Evolutionary conservation across 2,329 filamentous ascomycete species (phyloP), one percentile per base, ranked within the genome.

Genomic region (Epichloe elymi): DNA sequence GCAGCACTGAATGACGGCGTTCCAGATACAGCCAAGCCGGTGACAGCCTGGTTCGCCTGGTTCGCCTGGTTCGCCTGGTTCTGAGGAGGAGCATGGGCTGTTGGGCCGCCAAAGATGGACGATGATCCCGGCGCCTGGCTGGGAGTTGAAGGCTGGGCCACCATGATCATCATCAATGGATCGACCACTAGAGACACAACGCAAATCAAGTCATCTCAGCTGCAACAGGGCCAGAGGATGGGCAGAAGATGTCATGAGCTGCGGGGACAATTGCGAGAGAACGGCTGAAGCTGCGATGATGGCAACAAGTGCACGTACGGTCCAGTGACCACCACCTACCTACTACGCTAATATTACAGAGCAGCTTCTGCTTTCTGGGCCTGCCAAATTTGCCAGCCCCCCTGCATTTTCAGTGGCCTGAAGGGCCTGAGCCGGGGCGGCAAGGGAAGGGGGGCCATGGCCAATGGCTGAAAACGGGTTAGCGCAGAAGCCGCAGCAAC

Each of bases 71-170:
- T 67, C 38, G 63, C 40, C 48, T 61, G 63, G 38, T 57, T 52
- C 55, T 56, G 55, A 52, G 56, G 58, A 52, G 55, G 50, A 54
- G 58, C 61, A 50, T 55, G 58, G 54, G 59, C 52, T 50, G 62
- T 59, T 45, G 67, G 64, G 53, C 67, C 67, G 51, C 74, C 74
- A 60, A 76, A 78, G 60, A 76, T 69, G 56, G 71, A 75, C 33
- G 53, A 38, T 58, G 53, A 38, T 58, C 63, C 63, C 55, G 64
- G 58, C 55, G 60, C 58, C 57, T 69, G 67, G 55, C 63, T 67
- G 57, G 74, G 72, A 56, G 69, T 69, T 19, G 74, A 72, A 63
- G 67, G 69, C 66, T 65, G 63, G 61, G 67, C 74, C 60, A 67
- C 74, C 61, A 59, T 61, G n/a, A 56, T 55, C 51, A 56, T 55